Evolutionary conservation across 257 asterid genomes (phyloP).

Genomic region (Solanum pimpinellifolium): DNA sequence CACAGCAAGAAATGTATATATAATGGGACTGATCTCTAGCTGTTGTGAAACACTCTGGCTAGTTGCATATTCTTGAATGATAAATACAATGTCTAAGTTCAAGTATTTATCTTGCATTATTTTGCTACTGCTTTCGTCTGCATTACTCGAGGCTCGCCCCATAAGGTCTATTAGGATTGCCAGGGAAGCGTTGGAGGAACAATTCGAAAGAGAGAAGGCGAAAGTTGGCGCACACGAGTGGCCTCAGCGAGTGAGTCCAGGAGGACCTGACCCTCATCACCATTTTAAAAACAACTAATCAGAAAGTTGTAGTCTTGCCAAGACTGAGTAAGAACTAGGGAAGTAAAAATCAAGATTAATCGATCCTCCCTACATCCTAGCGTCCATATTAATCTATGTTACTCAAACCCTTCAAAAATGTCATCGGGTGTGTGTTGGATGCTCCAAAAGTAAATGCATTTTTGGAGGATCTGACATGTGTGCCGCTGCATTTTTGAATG

Average conservation of each 20-base stretch:
- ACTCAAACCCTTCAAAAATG: not conserved
- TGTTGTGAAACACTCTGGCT: not conserved
- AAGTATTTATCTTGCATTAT: constrained; percentile 27
- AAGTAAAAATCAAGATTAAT: not conserved
- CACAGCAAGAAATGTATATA: constrained; percentile 13
- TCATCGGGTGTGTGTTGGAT: not conserved
- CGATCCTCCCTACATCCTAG: not conserved
- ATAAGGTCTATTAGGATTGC: constrained; percentile 36
- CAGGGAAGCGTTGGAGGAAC: constrained; percentile 32
- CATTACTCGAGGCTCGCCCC: constrained; percentile 24
- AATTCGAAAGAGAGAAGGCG: constrained; percentile 10
- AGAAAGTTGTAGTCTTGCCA: not conserved
- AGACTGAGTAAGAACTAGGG: not conserved
- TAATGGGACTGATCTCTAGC: not conserved
- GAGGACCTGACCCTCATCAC: constrained; percentile 81
- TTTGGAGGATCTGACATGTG: not conserved
- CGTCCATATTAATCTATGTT: not conserved
- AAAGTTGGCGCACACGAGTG: not conserved
- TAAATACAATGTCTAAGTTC: constrained; percentile 20
- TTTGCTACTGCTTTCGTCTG: constrained; percentile 26
- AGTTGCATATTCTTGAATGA: not conserved
- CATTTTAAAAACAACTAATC: constrained; percentile 18
- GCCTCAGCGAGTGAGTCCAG: constrained; percentile 48
- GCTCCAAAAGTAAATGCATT: not conserved
- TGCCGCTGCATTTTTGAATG: not conserved